Evolutionary conservation across 345 rosid genomes (phyloP), one percentile per base, ranked within the genome.

Genomic region (Balakata baccata): DNA sequence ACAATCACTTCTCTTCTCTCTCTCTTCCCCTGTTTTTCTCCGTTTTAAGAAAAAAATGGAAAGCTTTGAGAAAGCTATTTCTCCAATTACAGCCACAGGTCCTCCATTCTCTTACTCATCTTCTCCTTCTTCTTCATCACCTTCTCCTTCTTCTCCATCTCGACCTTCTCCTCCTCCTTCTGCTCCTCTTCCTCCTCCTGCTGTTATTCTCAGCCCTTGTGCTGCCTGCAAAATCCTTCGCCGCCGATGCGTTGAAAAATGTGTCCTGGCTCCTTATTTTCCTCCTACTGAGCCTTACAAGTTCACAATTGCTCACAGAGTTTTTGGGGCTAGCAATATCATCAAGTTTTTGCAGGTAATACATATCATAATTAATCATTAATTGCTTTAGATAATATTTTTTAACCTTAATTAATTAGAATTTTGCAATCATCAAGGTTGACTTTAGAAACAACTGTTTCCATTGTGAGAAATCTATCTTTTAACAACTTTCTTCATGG

Each of bases 171-270:
- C 74, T 11, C 39, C 66, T 37, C 60, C 77, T 1, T 11, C 78
- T n/a, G 58, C 71, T n/a, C 20, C 82, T 1, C 58, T 78, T 23
- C 22, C 84, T 22, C 69, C 72, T 6, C 65, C 77, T 3, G 69
- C 71, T 2, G 81, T 80, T n/a, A 82, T 87, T 59, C 45, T 85
- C 7, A 87, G 89, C 79, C 94, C 94, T 6, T 89, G 94, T 59
- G 94, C 94, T 14, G 91, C 94, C 66, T 88, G 94, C 84, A 89
- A 84, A 75, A 86, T 89, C 78, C 94, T 89, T 29, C 87, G 94
- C 70, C 86, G 94, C 71, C 74, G 90, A 53, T 89, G 94, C 68
- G 84, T 72, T 0, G 90, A 87, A 4, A 89, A 87, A 59, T 89
- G 94, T 64, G 79, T 87, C 39, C 66, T 89, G 4, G 94, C 94